phyloP scores from a whole-genome alignment of 495 filamentous ascomycete species.

The Hypoxylon fuscum region DNA sequence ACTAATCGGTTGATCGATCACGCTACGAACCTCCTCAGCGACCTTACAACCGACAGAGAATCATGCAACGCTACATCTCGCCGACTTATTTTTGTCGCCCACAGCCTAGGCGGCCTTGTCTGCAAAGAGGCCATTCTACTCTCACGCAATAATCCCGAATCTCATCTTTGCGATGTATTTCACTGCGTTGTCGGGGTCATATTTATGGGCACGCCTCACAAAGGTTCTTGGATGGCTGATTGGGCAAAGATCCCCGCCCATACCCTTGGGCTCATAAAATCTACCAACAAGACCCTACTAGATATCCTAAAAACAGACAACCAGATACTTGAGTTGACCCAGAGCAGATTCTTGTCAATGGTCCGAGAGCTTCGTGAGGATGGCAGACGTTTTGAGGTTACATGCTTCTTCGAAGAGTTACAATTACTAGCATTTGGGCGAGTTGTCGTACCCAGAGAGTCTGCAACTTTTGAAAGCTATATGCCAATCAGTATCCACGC shows the following conservation, averaged over 20 bases:
- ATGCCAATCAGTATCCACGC: conserved; percentile 47
- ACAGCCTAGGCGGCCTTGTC: conserved; percentile 52
- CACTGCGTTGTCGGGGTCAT: conserved; percentile 44
- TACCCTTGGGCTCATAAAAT: conserved; percentile 29
- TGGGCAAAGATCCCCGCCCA: conserved; percentile 37
- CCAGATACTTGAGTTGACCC: conserved; percentile 48
- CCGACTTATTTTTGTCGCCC: no score
- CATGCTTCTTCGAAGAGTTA: conserved; percentile 45
- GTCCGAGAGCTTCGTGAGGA: conserved; percentile 34
- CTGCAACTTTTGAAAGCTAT: conserved; percentile 51
- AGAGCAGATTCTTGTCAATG: conserved; percentile 49
- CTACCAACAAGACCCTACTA: neutral
- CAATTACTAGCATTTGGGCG: conserved; percentile 15
- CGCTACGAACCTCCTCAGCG: no score
- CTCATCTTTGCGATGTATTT: conserved; percentile 32
- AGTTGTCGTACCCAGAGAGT: conserved; percentile 50
- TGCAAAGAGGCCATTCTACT: conserved; percentile 40
- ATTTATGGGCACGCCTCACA: conserved; percentile 55
- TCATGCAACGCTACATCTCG: no score
- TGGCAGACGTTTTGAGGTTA: conserved; percentile 38
- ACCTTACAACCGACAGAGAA: no score
- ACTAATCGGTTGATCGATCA: no score
- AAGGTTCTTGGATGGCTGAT: conserved; percentile 45
- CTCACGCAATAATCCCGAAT: conserved; percentile 17
- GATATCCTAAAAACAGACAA: conserved; percentile 31